A percentile compares a stretch with the other conserved stretches of the same genome.
These are phyloP conservation scores for Zymoseptoria crescenta DNA, from an alignment of 2,329 filamentous ascomycete species.

Conservation along the genomic window DNA sequence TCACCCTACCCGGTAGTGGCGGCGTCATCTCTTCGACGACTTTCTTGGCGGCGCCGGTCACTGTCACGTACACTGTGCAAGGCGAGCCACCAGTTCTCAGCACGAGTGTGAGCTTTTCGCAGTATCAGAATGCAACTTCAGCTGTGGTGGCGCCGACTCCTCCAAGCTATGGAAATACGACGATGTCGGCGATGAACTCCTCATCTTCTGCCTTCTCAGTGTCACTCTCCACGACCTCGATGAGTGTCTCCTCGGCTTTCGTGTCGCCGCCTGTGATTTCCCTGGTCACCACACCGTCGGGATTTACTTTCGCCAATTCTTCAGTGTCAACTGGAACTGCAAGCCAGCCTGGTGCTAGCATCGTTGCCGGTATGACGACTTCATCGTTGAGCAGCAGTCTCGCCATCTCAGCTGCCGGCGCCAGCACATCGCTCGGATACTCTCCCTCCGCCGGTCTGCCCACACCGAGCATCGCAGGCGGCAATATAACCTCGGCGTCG, in stretches of 20 bases:
- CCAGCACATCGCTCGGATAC: background rate
- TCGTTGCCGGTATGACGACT: background rate
- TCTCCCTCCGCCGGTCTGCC: background rate
- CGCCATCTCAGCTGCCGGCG: background rate
- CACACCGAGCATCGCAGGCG: background rate
- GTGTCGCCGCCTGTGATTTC: background rate
- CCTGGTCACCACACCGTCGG: background rate
- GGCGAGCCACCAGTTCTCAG: slow-evolving; percentile 1
- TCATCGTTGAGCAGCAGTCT: background rate
- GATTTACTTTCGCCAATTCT: background rate
- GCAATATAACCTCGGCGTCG: background rate
- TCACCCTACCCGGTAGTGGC: slow-evolving; percentile 1
- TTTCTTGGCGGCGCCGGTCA: slow-evolving; percentile 1
- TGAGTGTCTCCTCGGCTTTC: background rate
- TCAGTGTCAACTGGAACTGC: background rate
- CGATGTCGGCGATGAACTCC: background rate
- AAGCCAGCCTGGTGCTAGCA: background rate
- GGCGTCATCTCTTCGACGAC: slow-evolving; percentile 1
- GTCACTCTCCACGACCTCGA: background rate
- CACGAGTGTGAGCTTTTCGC: slow-evolving; percentile 9
- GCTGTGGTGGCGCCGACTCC: background rate
- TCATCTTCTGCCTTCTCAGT: background rate
- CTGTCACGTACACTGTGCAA: slow-evolving; percentile 11
- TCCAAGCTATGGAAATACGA: background rate
- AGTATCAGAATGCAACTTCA: background rate